phyloP scores from a whole-genome alignment of 176 grass and related monocot species.

The Rhipidocladum racemiflorum region DNA sequence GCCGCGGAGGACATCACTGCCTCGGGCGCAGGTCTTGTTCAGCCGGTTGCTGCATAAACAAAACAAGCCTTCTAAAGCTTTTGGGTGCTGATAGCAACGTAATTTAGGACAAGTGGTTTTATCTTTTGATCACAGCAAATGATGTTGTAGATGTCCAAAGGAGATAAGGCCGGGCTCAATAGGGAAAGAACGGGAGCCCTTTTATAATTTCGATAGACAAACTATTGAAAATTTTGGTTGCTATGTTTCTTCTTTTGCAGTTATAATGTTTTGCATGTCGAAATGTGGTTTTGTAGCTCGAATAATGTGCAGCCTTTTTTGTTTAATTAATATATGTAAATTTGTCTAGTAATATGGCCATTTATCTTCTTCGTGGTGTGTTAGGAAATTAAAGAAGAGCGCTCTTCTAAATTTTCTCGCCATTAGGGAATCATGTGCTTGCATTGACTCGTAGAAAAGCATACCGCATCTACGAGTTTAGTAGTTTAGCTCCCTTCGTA shows the following conservation, averaged over 20 bases:
- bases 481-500: too few species aligned
- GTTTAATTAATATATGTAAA: slow-evolving; percentile 44
- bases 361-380: background rate
- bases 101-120: slow-evolving; percentile 29
- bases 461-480: too few species aligned
- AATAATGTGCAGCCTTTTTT: slow-evolving; percentile 65
- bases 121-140: slow-evolving; percentile 21
- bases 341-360: background rate
- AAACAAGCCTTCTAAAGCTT: background rate
- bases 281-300: slow-evolving; percentile 35
- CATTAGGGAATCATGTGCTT: too few species aligned
- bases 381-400: too few species aligned
- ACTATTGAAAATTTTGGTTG: slow-evolving; percentile 47
- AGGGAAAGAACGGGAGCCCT: slow-evolving; percentile 22
- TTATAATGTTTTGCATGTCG: slow-evolving; percentile 20
- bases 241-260: slow-evolving; percentile 18
- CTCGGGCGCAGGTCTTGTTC: slow-evolving; percentile 48
- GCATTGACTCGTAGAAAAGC: too few species aligned
- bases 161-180: slow-evolving; percentile 24
- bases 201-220: slow-evolving; percentile 35
- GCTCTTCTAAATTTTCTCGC: too few species aligned
- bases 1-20: slow-evolving; percentile 11
- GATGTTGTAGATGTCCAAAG: slow-evolving; percentile 11
- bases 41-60: slow-evolving; percentile 55
- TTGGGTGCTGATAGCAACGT: slow-evolving; percentile 11